phyloP scores from a whole-genome alignment of 768 basidiomycete species.

The Suillus spraguei region DNA sequence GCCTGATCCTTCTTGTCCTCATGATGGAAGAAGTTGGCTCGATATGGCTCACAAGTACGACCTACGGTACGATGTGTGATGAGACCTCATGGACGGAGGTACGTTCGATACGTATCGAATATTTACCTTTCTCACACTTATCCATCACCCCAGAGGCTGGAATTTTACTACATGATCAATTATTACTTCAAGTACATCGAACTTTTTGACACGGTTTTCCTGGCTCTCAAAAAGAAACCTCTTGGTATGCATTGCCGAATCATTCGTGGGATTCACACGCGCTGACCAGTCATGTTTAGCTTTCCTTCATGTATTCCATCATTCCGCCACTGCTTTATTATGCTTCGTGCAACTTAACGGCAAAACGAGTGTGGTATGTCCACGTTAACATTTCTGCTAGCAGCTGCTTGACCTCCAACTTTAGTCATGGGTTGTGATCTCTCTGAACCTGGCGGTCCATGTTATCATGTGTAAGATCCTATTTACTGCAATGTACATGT shows the following conservation, averaged over 20 bases:
- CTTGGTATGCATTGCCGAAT: slow-evolving; percentile 59
- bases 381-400: not conserved
- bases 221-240: slow-evolving; percentile 97
- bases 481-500: slow-evolving; percentile 4
- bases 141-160: slow-evolving; percentile 61
- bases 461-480: slow-evolving; percentile 90
- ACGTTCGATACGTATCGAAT: slow-evolving; percentile 34
- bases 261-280: slow-evolving; percentile 3
- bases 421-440: slow-evolving; percentile 97
- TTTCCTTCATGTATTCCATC: slow-evolving; percentile 98
- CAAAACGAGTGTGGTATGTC: slow-evolving; percentile 86
- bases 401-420: slow-evolving; percentile 10
- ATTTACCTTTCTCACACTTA: slow-evolving; percentile 5
- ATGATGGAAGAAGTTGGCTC: slow-evolving; percentile 93
- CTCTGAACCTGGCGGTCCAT: slow-evolving; percentile 89
- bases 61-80: slow-evolving; percentile 80
- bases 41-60: slow-evolving; percentile 67
- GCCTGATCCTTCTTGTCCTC: slow-evolving; percentile 79
- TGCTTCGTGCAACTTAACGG: slow-evolving; percentile 96
- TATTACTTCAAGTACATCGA: slow-evolving; percentile 99
- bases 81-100: slow-evolving; percentile 85
- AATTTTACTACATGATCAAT: slow-evolving; percentile 98
- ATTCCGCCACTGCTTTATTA: slow-evolving; percentile 94
- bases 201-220: slow-evolving; percentile 94
- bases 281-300: slow-evolving; percentile 47